phyloP scores from a whole-genome alignment of 2,329 filamentous ascomycete genomes.

The Aspergillus sojae region DNA sequence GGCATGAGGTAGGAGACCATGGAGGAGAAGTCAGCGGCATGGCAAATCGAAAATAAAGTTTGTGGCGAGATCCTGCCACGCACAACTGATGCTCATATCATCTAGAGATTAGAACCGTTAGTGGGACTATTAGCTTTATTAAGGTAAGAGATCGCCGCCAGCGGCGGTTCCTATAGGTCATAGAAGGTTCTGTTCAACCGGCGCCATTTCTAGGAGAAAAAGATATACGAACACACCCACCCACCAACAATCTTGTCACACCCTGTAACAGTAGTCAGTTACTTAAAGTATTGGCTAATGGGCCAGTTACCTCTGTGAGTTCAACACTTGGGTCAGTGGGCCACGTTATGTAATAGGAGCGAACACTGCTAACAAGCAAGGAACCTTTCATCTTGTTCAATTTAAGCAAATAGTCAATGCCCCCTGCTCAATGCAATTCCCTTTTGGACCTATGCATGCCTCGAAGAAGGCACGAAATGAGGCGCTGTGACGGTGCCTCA shows the following conservation, averaged over 20 bases:
- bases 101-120: background rate
- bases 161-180: background rate
- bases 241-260: too few species aligned
- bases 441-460: background rate
- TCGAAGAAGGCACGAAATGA: background rate
- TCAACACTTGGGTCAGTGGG: background rate
- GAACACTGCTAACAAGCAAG: background rate
- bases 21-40: background rate
- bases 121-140: background rate
- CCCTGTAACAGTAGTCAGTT: background rate
- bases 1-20: background rate
- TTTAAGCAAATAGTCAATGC: background rate
- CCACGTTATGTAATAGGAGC: background rate
- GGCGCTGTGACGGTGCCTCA: background rate
- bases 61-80: background rate
- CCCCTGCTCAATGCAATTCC: background rate
- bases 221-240: background rate
- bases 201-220: background rate
- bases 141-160: background rate
- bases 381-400: background rate
- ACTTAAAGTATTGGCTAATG: background rate
- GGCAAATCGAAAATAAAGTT: background rate
- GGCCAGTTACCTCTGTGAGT: background rate
- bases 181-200: background rate
- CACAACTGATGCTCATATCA: background rate